Percentiles rank a stretch among this genome's conserved stretches.
Evolutionary conservation across 164 flowering plant species (phyloP).

Genomic region (Aristolochia fimbriata): DNA sequence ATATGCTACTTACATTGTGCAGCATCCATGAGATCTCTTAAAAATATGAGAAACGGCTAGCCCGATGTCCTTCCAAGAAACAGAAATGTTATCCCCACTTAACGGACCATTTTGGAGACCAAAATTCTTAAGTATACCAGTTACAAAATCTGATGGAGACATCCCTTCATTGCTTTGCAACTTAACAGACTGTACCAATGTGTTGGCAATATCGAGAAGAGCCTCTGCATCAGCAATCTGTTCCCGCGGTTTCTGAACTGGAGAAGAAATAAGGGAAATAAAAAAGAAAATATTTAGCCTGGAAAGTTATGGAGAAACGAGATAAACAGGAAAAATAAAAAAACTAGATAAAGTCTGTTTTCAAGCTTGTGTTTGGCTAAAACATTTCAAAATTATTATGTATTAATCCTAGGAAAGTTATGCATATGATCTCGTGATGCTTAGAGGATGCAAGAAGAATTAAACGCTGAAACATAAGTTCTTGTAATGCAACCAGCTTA

Average conservation of each 20-base stretch:
- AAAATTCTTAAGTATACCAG: constrained; percentile 36
- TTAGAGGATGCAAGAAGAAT: neutral
- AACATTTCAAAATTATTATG: too few relatives aligned
- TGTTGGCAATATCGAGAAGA: constrained; percentile 56
- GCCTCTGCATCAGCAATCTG: constrained; percentile 98
- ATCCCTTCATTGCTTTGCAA: constrained; percentile 44
- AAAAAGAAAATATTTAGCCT: neutral
- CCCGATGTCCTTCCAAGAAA: constrained; percentile 68
- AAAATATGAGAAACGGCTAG: constrained; percentile 40
- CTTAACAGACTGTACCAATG: constrained; percentile 49
- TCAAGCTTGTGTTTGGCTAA: too few relatives aligned
- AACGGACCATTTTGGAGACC: constrained; percentile 20
- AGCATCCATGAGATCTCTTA: constrained; percentile 34
- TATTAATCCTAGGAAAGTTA: too few relatives aligned
- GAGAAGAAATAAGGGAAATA: neutral
- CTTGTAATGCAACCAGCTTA: neutral
- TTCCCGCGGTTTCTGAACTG: constrained; percentile 86
- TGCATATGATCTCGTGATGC: too few relatives aligned
- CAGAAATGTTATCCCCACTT: constrained; percentile 15
- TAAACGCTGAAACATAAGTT: too few relatives aligned
- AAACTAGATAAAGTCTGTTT: too few relatives aligned
- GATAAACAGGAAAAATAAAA: too few relatives aligned
- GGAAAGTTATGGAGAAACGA: too few relatives aligned
- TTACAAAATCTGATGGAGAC: constrained; percentile 56
- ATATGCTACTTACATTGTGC: constrained; percentile 50